Base-by-base conservation (phyloP, 306 rosid genomes). In the Acacia melanoxylon region DNA sequence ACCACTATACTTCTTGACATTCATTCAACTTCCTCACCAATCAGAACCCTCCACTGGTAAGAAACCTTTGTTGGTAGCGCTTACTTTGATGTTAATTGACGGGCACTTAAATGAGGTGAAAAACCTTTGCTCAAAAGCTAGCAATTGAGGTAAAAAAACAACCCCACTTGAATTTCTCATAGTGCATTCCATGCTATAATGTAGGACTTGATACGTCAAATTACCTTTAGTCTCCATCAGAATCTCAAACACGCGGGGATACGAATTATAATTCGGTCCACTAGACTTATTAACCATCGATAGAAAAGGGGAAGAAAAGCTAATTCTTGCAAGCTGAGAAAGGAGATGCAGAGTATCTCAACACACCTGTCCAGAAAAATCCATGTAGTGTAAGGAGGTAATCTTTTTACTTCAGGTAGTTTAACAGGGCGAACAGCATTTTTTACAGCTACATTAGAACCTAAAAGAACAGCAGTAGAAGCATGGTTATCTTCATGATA, bases 301-400 rank as follows among this genome's bases (percentile, higher is more conserved):
- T 37, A 78, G 56, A 41, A 72, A 48, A 33, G 4, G 37, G 63
- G 59, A 8, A 56, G 35, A 12, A 20, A 74, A 58, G 78, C 35
- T 49, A 37, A 65, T 58, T 46, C 73, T 67, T 16, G 41, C 20
- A 66, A 76, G 73, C 77, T 29, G 15, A 68, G 75, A 58, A 59
- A 49, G 68, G 37, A 84, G 85, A 87, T 40, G 71, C 4, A 82
- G 27, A 35, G 54, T 16, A 76, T 73, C 68, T 25, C 22, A 78
- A 82, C 89, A 79, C 59, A 96, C 99, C 99, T 96, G 91, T 93
- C 97, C 86, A 96, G 90, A 86, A 96, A 93, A 80, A 93, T 91
- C 99, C 99, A 96, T 29, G 99, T 91, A 65, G 99, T 96, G 88
- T 96, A 96, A 79, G 98, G 94, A 74, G 99, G 97, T 82, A 96